Conservation (phyloP, 2,329 filamentous ascomycete species). For the Calonectria leucothoes region DNA sequence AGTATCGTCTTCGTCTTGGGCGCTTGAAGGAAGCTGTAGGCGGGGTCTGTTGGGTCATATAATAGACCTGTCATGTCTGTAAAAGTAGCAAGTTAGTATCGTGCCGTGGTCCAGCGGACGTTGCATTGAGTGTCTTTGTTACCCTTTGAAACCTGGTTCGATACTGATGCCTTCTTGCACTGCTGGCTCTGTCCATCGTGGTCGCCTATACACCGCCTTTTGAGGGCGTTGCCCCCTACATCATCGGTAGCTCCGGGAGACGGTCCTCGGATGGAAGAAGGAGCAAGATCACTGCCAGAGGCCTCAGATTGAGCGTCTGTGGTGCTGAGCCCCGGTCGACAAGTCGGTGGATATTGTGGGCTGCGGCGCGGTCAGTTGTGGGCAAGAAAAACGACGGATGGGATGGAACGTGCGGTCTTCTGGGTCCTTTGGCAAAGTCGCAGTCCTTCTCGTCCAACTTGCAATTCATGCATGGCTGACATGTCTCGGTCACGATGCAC, state of each 20-base stretch:
- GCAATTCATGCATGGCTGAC: conserved; percentile 40
- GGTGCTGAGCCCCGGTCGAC: background rate
- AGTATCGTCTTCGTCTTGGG: conserved; percentile 34
- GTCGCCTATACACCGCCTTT: background rate
- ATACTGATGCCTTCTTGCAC: background rate
- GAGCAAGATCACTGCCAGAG: conserved; percentile 1
- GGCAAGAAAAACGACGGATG: background rate
- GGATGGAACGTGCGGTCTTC: conserved; percentile 22
- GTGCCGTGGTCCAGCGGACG: background rate
- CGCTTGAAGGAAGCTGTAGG: conserved; percentile 36
- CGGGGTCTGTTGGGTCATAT: conserved; percentile 25
- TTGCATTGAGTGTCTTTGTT: background rate
- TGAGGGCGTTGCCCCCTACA: background rate
- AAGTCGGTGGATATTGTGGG: background rate
- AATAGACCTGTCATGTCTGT: background rate
- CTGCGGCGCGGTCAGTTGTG: conserved; percentile 6
- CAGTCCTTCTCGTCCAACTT: conserved; percentile 39
- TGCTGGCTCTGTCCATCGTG: background rate
- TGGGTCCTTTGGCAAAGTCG: conserved; percentile 33
- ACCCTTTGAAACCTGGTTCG: background rate
- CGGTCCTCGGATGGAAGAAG: background rate
- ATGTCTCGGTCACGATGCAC: conserved; percentile 37
- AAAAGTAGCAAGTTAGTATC: background rate
- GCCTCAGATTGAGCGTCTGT: conserved; percentile 5
- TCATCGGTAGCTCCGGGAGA: conserved; percentile 4